phyloP scores from a whole-genome alignment of 2,329 filamentous ascomycete species.

The Apiospora koreana region DNA sequence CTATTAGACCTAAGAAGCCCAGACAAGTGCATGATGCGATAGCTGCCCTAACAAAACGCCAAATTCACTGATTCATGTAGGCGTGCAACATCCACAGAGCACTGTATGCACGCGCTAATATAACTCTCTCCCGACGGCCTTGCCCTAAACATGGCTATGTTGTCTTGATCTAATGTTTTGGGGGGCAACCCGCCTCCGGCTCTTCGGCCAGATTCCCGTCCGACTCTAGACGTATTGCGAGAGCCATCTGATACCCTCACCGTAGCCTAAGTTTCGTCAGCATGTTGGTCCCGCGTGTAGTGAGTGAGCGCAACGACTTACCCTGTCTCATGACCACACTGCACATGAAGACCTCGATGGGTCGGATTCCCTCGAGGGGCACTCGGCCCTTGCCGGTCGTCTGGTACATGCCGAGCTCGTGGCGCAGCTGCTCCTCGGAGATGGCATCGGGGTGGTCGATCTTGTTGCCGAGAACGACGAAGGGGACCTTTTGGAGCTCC shows the following conservation, averaged over 20 bases:
- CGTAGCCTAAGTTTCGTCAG: conserved; percentile 62
- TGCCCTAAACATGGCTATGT: background rate
- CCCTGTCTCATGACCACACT: conserved; percentile 97
- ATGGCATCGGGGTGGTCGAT: conserved; percentile 97
- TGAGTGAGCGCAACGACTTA: conserved; percentile 38
- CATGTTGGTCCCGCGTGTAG: conserved; percentile 17
- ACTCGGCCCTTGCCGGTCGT: conserved; percentile 96
- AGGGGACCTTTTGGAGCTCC: conserved; percentile 92
- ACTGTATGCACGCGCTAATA: conserved; percentile 3
- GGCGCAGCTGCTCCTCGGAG: conserved; percentile 91
- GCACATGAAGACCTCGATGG: conserved; percentile 99
- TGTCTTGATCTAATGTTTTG: conserved; percentile 11
- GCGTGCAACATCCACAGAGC: background rate
- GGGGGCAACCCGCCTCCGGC: background rate
- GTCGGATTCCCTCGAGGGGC: conserved; percentile 85
- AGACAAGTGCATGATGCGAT: conserved; percentile 6
- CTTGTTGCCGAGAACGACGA: conserved; percentile 97
- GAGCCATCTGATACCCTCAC: conserved; percentile 88
- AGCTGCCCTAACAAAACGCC: conserved; percentile 10
- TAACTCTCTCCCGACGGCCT: background rate
- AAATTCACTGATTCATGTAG: conserved; percentile 9
- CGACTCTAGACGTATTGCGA: conserved; percentile 82
- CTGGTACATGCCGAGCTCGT: conserved; percentile 91
- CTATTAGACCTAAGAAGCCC: conserved; percentile 2
- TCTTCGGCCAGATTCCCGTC: background rate